Conservation (phyloP, 2,329 filamentous ascomycete species). For the Neophaeococcomyces aloes region DNA sequence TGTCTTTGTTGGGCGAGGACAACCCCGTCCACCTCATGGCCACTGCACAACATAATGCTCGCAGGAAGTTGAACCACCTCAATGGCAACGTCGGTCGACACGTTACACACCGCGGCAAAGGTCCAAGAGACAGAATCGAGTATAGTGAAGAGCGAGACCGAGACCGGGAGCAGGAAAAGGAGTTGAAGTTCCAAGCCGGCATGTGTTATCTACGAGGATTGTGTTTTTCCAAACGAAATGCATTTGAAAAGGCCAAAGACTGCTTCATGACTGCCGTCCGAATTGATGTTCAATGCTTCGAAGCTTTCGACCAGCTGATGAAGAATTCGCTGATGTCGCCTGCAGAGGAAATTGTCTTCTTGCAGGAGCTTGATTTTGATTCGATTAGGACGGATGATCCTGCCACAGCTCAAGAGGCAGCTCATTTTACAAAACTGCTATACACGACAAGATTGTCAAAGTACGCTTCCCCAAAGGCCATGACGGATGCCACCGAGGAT, state of each 20-base stretch:
- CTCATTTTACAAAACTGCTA: conserved; percentile 87
- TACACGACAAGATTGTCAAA: conserved; percentile 94
- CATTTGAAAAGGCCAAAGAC: conserved; percentile 92
- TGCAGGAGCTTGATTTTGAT: conserved; percentile 84
- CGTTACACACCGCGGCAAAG: conserved; percentile 40
- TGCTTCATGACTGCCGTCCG: conserved; percentile 96
- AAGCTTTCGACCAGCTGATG: conserved; percentile 96
- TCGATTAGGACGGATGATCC: conserved; percentile 59
- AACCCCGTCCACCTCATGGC: conserved; percentile 83
- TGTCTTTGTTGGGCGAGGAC: conserved; percentile 76
- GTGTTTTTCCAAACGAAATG: conserved; percentile 94
- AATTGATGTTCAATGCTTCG: conserved; percentile 96
- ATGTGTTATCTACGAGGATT: conserved; percentile 94
- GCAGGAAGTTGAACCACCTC: conserved; percentile 61
- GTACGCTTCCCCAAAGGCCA: conserved; percentile 75
- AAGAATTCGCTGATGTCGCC: conserved; percentile 87
- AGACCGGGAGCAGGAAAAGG: conserved; percentile 59
- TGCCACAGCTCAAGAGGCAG: conserved; percentile 68
- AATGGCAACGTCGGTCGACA: conserved; percentile 41
- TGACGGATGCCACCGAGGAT: conserved; percentile 77
- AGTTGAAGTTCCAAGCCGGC: conserved; percentile 79
- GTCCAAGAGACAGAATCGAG: conserved; percentile 43
- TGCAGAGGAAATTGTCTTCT: conserved; percentile 79
- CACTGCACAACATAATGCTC: conserved; percentile 46
- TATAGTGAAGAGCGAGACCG: conserved; percentile 46